Percentiles rank a stretch among this genome's conserved stretches.
phyloP scores from a whole-genome alignment of 345 rosid genomes.

The Citrus trifoliata region DNA sequence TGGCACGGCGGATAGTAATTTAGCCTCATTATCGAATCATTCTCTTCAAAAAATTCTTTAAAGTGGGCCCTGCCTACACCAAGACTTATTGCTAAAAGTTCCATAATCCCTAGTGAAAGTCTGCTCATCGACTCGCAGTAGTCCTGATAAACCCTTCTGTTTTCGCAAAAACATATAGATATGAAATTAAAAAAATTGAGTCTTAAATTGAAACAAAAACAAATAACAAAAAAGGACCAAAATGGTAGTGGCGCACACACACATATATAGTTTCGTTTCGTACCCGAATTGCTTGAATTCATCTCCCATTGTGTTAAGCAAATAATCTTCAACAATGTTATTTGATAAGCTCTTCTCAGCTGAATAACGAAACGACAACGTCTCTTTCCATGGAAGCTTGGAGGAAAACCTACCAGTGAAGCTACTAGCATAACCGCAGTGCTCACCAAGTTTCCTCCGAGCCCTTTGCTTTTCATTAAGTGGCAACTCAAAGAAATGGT shows the following conservation, averaged over 20 bases:
- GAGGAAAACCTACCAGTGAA: conserved; percentile 91
- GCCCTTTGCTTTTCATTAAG: conserved; percentile 69
- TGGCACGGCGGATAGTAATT: conserved; percentile 96
- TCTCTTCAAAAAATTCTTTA: conserved; percentile 67
- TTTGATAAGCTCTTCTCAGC: conserved; percentile 38
- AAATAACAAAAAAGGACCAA: neutral
- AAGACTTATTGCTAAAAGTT: conserved; percentile 75
- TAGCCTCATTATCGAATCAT: conserved; percentile 95
- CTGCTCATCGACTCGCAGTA: conserved; percentile 86
- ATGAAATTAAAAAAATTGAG: neutral
- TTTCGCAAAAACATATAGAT: too few species aligned
- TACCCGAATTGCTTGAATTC: conserved; percentile 72
- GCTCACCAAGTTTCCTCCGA: conserved; percentile 77
- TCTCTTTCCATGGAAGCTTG: conserved; percentile 98
- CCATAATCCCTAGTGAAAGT: conserved; percentile 86
- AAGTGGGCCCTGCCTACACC: conserved; percentile 57
- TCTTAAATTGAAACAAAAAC: neutral
- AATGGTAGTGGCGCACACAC: neutral
- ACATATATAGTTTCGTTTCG: neutral
- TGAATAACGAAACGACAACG: conserved; percentile 68
- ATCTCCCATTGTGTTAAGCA: conserved; percentile 58
- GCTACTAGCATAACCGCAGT: conserved; percentile 93
- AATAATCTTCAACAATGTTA: conserved; percentile 52
- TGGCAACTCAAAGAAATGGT: conserved; percentile 71
- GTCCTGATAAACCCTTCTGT: conserved; percentile 71